phyloP scores from a whole-genome alignment of 805 yeast genomes.

The Pichia pseudocactophila region DNA sequence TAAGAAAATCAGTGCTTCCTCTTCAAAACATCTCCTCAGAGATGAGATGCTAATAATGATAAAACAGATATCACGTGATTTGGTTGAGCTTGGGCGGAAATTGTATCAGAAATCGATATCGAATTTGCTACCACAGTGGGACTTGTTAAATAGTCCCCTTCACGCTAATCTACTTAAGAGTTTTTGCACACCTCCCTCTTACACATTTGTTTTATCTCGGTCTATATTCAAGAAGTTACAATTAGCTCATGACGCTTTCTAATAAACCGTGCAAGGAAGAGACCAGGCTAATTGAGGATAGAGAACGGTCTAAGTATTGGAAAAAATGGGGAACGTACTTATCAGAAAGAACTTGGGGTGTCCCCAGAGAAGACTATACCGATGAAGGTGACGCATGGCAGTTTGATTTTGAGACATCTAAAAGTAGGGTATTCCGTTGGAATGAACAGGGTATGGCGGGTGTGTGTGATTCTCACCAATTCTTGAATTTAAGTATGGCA shows the following conservation, averaged over 20 bases:
- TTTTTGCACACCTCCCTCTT: too few species aligned
- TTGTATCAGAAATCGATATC: too few species aligned
- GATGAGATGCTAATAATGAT: too few species aligned
- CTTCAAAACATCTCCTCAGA: too few species aligned
- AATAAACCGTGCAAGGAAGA: slow-evolving; percentile 26
- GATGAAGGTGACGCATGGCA: slow-evolving; percentile 86
- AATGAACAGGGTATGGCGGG: slow-evolving; percentile 96
- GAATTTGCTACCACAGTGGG: too few species aligned
- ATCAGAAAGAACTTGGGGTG: slow-evolving; percentile 82
- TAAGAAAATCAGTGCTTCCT: too few species aligned
- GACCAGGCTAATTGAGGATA: slow-evolving; percentile 34
- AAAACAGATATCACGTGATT: too few species aligned
- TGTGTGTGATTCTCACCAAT: slow-evolving; percentile 73
- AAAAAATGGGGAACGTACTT: slow-evolving; percentile 88
- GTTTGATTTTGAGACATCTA: slow-evolving; percentile 79
- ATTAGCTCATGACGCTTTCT: slow-evolving; percentile 16
- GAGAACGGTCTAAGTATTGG: slow-evolving; percentile 47
- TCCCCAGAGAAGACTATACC: slow-evolving; percentile 84
- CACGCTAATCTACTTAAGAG: too few species aligned
- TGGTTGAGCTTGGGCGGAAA: too few species aligned
- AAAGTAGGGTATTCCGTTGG: slow-evolving; percentile 81
- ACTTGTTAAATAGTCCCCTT: too few species aligned
- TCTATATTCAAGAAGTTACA: too few species aligned
- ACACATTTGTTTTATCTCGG: too few species aligned
- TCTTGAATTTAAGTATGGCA: slow-evolving; percentile 69